Percentiles rank a stretch among this genome's conserved stretches.
Conservation (phyloP, 2,329 filamentous ascomycete genomes). For the Penicillium sclerotiorum region DNA sequence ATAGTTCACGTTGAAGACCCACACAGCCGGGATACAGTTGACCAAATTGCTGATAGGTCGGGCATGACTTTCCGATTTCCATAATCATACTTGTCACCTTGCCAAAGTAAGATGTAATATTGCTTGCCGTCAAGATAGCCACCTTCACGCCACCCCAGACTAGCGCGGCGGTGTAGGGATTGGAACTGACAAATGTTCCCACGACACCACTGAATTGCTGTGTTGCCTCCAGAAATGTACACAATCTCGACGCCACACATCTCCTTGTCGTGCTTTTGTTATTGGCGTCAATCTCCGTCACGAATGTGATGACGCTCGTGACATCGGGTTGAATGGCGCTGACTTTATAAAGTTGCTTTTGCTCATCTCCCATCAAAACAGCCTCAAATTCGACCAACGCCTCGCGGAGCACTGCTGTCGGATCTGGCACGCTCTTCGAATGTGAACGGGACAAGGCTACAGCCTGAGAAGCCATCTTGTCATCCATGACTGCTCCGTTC, state of each 20-base stretch:
- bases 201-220: conserved; percentile 24
- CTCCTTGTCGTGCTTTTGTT: conserved; percentile 13
- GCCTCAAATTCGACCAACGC: no score
- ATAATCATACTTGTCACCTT: conserved; percentile 17
- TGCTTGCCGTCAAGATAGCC: conserved; percentile 6
- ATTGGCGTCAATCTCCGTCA: conserved; percentile 18
- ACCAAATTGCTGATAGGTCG: conserved; percentile 22
- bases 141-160: conserved; percentile 7
- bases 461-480: no score
- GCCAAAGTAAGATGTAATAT: conserved; percentile 9
- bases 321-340: neutral
- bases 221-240: conserved; percentile 20
- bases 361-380: no score
- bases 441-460: no score
- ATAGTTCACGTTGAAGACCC: conserved; percentile 16
- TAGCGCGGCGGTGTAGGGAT: conserved; percentile 8
- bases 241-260: conserved; percentile 23
- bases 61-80: conserved; percentile 20
- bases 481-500: no score
- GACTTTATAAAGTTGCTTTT: neutral
- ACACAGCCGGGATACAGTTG: conserved; percentile 15
- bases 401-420: no score
- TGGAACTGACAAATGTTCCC: conserved; percentile 24
- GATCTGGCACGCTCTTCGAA: no score
- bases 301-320: conserved; percentile 10